Percentiles rank a stretch among this genome's conserved stretches.
Evolutionary conservation across 1,284 basidiomycete species (phyloP).

Genomic region (Porogramme epimiltina): DNA sequence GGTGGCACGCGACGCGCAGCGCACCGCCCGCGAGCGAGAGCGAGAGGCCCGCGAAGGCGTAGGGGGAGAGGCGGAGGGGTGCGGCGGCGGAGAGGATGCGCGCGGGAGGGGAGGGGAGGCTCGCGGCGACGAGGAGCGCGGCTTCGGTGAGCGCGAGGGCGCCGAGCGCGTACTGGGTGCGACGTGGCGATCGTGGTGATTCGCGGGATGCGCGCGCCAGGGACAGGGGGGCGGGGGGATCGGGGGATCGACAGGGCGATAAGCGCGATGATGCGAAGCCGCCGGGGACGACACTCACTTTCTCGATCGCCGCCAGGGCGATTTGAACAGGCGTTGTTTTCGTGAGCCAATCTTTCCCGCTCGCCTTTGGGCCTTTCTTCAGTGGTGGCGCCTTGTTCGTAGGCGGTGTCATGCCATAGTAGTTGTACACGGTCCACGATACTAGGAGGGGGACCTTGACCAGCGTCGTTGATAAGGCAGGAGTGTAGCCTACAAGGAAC

Average conservation of each 20-base stretch:
- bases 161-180: neutral
- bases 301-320: too few relatives aligned
- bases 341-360: neutral
- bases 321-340: too few relatives aligned
- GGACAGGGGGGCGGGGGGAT: too few relatives aligned
- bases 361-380: neutral
- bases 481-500: too few relatives aligned
- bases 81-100: neutral
- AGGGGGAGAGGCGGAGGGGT: neutral
- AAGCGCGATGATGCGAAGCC: too few relatives aligned
- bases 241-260: too few relatives aligned
- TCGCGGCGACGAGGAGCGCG: slow-evolving; percentile 2
- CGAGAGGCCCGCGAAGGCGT: neutral
- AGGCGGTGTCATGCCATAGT: neutral
- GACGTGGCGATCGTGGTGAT: too few relatives aligned
- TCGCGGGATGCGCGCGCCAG: too few relatives aligned
- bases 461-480: neutral
- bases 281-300: too few relatives aligned
- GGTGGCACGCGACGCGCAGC: slow-evolving; percentile 8
- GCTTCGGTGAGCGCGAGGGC: slow-evolving; percentile 2
- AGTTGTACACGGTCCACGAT: neutral
- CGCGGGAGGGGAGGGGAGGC: neutral
- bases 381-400: neutral
- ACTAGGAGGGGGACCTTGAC: neutral
- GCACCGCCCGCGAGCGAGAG: neutral